These are phyloP conservation scores for Pseudogymnoascus sp. DNA, from an alignment of 2,329 filamentous ascomycete genomes.

Conservation along the genomic window DNA sequence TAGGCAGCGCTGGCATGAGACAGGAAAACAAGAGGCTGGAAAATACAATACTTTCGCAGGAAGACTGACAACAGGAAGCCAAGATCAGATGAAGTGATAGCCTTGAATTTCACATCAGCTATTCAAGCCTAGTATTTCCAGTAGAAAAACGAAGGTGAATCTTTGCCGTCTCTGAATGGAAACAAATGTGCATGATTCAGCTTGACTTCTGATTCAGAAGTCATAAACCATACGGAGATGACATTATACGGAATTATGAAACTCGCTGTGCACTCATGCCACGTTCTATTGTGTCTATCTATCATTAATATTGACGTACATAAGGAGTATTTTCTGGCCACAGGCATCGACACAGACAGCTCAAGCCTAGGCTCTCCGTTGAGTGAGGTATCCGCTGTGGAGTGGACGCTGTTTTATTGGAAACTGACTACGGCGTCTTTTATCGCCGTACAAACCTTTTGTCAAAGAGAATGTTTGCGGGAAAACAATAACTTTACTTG, in stretches of 20 bases:
- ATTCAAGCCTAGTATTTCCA: background rate
- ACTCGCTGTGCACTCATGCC: background rate
- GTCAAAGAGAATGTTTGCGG: constrained; percentile 2
- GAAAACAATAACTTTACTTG: background rate
- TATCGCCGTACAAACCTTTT: background rate
- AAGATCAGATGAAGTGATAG: background rate
- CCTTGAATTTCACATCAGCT: background rate
- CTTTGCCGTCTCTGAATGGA: background rate
- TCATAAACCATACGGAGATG: background rate
- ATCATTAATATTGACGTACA: background rate
- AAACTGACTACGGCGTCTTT: background rate
- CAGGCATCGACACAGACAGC: background rate
- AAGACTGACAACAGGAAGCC: background rate
- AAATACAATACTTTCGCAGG: background rate
- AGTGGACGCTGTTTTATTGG: background rate
- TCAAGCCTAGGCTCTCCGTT: background rate
- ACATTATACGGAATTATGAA: background rate
- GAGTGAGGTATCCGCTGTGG: background rate
- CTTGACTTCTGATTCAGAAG: background rate
- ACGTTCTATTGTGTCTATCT: background rate
- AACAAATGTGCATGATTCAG: background rate
- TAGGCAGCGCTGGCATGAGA: background rate
- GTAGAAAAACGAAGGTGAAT: background rate
- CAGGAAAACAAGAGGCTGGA: background rate
- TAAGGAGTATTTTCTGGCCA: background rate